phyloP scores from a whole-genome alignment of 352 stramenopile species.

The Hyaloperonospora brassicae region DNA sequence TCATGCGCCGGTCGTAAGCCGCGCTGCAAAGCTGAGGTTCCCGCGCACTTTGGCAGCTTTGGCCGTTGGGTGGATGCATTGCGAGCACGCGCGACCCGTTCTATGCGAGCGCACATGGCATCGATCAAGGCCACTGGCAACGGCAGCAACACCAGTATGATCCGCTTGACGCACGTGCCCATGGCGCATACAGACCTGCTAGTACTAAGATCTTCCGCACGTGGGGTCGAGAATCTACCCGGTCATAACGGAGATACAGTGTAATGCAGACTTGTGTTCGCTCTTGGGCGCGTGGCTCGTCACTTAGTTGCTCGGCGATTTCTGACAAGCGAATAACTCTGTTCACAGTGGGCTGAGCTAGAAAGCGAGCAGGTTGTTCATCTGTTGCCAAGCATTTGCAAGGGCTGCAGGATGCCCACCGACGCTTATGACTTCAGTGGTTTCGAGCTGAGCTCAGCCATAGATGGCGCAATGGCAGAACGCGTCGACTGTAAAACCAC shows the following conservation, averaged over 20 bases:
- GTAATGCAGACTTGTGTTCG: conserved; percentile 25
- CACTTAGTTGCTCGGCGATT: conserved; percentile 40
- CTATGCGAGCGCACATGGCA: conserved; percentile 20
- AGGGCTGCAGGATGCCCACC: conserved; percentile 43
- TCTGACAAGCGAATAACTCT: conserved; percentile 56
- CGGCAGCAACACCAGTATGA: conserved; percentile 36
- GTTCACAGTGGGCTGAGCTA: conserved; percentile 30
- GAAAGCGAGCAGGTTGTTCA: conserved; percentile 26
- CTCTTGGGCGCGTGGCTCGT: conserved; percentile 45
- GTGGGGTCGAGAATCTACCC: conserved; percentile 19
- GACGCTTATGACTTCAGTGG: conserved; percentile 45
- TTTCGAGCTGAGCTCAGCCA: conserved; percentile 56
- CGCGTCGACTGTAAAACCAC: conserved; percentile 28
- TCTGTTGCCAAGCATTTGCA: conserved; percentile 33
- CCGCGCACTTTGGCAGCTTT: conserved; percentile 31
- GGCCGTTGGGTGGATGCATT: conserved; percentile 34
- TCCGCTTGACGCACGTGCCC: conserved; percentile 42
- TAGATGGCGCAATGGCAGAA: conserved; percentile 41
- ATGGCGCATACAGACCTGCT: conserved; percentile 42
- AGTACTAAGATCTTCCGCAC: conserved; percentile 30
- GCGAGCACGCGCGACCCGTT: conserved; percentile 26
- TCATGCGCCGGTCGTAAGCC: conserved; percentile 19
- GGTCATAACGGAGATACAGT: conserved; percentile 20
- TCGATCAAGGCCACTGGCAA: conserved; percentile 31
- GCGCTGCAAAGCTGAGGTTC: conserved; percentile 26